These are phyloP conservation scores for Flaveria floridana DNA, from an alignment of 140 eudicot genomes.

Conservation along the genomic window DNA sequence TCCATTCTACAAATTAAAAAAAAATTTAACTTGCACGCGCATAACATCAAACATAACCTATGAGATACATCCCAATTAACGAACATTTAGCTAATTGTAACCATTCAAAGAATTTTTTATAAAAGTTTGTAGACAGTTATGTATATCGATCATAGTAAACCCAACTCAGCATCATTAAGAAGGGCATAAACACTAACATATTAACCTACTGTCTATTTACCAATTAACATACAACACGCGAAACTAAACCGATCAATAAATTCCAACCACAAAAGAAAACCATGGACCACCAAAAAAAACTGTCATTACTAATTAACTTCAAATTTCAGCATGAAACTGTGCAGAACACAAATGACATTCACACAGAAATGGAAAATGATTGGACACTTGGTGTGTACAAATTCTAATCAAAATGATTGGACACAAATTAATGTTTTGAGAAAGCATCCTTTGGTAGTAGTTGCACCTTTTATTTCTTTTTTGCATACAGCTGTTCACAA, in stretches of 20 bases:
- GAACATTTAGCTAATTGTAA: conserved; percentile 15
- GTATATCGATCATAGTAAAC: conserved; percentile 16
- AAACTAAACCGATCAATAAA: conserved; percentile 9
- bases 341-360: conserved; percentile 20
- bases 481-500: conserved; percentile 55
- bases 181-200: not conserved
- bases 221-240: conserved; percentile 4
- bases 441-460: conserved; percentile 25
- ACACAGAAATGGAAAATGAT: conserved; percentile 31
- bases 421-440: conserved; percentile 18
- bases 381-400: conserved; percentile 25
- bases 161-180: not conserved
- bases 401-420: conserved; percentile 22
- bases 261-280: conserved; percentile 23
- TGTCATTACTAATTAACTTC: conserved; percentile 7
- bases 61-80: not conserved
- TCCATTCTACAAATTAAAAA: too few species aligned
- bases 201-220: not conserved
- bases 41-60: conserved; percentile 10
- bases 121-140: conserved; percentile 4
- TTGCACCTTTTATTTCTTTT: conserved; percentile 20
- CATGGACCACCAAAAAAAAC: conserved; percentile 32
- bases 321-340: conserved; percentile 22
- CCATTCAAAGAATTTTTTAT: not conserved
- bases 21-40: not conserved